phyloP scores from a whole-genome alignment of 495 filamentous ascomycete species.

The Aspergillus funiculosus region DNA sequence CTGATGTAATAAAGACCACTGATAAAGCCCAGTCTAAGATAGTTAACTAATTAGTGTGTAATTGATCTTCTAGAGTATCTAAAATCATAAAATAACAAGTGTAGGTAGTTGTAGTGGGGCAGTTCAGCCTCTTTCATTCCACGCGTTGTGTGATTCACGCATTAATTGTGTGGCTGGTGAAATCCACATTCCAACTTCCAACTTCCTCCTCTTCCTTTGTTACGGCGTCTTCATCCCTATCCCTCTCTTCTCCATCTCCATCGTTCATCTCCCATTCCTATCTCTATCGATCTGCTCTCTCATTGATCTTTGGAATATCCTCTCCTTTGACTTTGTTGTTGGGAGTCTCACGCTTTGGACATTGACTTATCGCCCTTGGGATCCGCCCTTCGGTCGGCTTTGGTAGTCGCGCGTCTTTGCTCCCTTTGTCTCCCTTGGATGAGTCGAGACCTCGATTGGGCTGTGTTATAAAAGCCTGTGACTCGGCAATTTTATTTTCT shows the following conservation, averaged over 20 bases:
- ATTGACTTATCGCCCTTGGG: background rate
- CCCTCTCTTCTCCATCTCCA: background rate
- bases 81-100: no score
- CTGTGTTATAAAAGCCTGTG: background rate
- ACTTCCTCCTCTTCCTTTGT: conserved; percentile 4
- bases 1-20: no score
- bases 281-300: conserved; percentile 3
- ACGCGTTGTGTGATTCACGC: background rate
- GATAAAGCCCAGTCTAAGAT: no score
- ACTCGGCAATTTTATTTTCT: background rate
- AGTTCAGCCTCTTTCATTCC: background rate
- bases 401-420: conserved; percentile 16
- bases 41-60: no score
- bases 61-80: no score
- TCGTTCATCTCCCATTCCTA: conserved; percentile 5
- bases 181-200: background rate
- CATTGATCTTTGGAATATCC: conserved; percentile 4
- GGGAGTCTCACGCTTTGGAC: conserved; percentile 1
- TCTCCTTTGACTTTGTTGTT: conserved; percentile 5
- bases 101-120: conserved; percentile 7
- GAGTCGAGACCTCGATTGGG: background rate
- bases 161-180: conserved; percentile 18
- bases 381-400: conserved; percentile 14
- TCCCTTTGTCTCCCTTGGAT: conserved; percentile 16
- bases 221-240: conserved; percentile 2